phyloP scores from a whole-genome alignment of 257 asterid genomes.

The Paraleonurus japonicus region DNA sequence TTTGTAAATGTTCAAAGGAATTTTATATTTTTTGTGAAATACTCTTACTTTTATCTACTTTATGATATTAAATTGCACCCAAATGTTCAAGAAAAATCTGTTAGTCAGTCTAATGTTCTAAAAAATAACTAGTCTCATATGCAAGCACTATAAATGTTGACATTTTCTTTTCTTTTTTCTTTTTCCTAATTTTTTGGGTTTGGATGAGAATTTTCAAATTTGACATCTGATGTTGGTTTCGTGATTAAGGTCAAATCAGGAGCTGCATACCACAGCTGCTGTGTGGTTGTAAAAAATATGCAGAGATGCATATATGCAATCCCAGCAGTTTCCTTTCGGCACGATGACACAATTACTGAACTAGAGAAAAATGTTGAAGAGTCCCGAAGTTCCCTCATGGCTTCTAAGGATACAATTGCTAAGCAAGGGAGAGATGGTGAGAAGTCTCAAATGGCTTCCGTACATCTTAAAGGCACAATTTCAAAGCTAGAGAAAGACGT shows the following conservation, averaged over 20 bases:
- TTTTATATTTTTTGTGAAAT: slow-evolving; percentile 5
- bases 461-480: slow-evolving; percentile 35
- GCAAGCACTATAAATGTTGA: background rate
- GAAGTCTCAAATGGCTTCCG: slow-evolving; percentile 30
- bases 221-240: slow-evolving; percentile 30
- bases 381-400: slow-evolving; percentile 48
- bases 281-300: slow-evolving; percentile 78
- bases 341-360: slow-evolving; percentile 40
- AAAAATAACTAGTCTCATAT: slow-evolving; percentile 10
- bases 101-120: background rate
- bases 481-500: slow-evolving; percentile 60
- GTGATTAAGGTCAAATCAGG: slow-evolving; percentile 72
- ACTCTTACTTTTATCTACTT: background rate
- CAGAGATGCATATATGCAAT: slow-evolving; percentile 88
- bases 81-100: background rate
- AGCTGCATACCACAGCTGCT: slow-evolving; percentile 78
- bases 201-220: slow-evolving; percentile 16
- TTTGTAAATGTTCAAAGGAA: background rate
- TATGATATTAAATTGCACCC: background rate
- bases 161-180: background rate
- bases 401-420: slow-evolving; percentile 39
- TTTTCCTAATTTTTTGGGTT: background rate
- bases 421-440: slow-evolving; percentile 42
- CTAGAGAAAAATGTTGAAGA: slow-evolving; percentile 64
- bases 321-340: slow-evolving; percentile 62